Percentiles rank a stretch among this genome's conserved stretches.
Evolutionary conservation across 257 asterid genomes (phyloP).

Genomic region (Solanum paucissectum): DNA sequence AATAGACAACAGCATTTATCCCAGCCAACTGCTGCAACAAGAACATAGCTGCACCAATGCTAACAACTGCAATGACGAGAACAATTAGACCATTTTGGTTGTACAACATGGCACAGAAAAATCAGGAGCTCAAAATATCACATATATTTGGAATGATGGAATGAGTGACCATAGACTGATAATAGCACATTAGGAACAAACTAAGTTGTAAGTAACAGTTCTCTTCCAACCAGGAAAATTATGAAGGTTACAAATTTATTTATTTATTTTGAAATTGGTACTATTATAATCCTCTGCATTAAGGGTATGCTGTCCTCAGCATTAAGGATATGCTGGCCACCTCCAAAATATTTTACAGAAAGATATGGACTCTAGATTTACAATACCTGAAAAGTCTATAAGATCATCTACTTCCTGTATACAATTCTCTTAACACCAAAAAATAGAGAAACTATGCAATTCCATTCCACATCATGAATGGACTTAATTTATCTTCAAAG

Average conservation of each 20-base stretch:
- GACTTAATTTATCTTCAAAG: background rate
- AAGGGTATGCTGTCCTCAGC: background rate
- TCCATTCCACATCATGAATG: background rate
- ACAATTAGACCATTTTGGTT: background rate
- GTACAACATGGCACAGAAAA: background rate
- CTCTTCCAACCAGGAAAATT: background rate
- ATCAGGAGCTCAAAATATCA: background rate
- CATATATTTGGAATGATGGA: background rate
- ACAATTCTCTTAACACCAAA: background rate
- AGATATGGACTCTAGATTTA: background rate
- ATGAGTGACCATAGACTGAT: background rate
- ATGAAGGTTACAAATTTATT: background rate
- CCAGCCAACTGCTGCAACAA: slow-evolving; percentile 92
- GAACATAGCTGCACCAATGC: slow-evolving; percentile 88
- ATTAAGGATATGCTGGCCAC: background rate
- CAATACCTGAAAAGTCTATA: no score
- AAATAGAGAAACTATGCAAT: background rate
- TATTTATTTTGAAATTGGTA: background rate
- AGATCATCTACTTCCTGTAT: background rate
- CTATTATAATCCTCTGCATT: background rate
- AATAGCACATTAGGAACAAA: background rate
- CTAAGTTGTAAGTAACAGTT: background rate
- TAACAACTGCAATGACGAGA: slow-evolving; percentile 57
- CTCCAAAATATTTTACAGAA: background rate
- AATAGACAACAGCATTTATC: slow-evolving; percentile 85